phyloP scores from a whole-genome alignment of 2,329 filamentous ascomycete genomes.

The Penicillium sp. region DNA sequence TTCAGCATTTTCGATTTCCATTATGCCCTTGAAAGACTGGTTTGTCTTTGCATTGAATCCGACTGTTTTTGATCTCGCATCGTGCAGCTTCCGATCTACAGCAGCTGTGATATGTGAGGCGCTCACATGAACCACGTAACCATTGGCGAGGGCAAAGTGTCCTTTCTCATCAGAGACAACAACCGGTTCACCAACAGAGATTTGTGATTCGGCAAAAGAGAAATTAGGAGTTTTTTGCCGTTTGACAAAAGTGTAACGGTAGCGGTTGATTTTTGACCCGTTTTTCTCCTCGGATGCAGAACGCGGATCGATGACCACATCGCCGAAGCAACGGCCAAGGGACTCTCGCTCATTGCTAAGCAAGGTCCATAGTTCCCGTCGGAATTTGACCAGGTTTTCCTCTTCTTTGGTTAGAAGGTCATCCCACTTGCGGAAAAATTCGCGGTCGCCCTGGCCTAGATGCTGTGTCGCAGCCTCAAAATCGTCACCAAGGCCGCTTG shows the following conservation, averaged over 20 bases:
- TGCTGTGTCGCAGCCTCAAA: slow-evolving; percentile 82
- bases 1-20: slow-evolving; percentile 73
- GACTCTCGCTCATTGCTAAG: slow-evolving; percentile 84
- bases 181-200: slow-evolving; percentile 84
- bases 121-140: slow-evolving; percentile 79
- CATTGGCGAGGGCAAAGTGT: slow-evolving; percentile 92
- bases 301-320: slow-evolving; percentile 80
- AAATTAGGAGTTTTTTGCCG: slow-evolving; percentile 64
- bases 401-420: slow-evolving; percentile 91
- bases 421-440: slow-evolving; percentile 96
- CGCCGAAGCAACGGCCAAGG: slow-evolving; percentile 85
- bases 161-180: slow-evolving; percentile 96
- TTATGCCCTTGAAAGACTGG: slow-evolving; percentile 87
- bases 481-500: slow-evolving; percentile 77
- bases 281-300: slow-evolving; percentile 71
- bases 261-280: slow-evolving; percentile 86
- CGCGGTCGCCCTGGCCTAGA: slow-evolving; percentile 72
- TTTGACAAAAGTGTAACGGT: slow-evolving; percentile 83
- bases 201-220: slow-evolving; percentile 89
- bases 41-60: slow-evolving; percentile 78
- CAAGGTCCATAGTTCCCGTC: slow-evolving; percentile 96
- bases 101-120: slow-evolving; percentile 80
- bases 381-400: slow-evolving; percentile 82
- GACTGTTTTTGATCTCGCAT: slow-evolving; percentile 73
- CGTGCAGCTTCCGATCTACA: slow-evolving; percentile 87